These are phyloP conservation scores for Trichoderma simmonsii DNA, from an alignment of 2,329 filamentous ascomycete species.

Conservation along the genomic window DNA sequence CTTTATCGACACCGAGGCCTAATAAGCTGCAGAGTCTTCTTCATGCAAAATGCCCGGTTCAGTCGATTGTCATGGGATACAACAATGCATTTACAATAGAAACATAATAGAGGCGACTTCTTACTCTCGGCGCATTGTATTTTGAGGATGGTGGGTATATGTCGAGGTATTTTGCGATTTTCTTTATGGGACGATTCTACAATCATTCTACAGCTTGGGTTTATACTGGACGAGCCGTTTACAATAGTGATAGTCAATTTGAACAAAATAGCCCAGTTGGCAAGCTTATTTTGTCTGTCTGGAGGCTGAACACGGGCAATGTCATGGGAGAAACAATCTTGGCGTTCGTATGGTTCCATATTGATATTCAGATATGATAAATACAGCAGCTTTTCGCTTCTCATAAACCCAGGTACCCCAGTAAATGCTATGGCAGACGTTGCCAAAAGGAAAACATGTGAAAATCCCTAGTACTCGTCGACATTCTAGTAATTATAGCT, in stretches of 20 bases:
- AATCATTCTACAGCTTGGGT: constrained; percentile 10
- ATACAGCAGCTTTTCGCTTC: constrained; percentile 5
- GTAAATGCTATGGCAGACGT: background rate
- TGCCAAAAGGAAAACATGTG: background rate
- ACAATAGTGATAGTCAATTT: constrained; percentile 2
- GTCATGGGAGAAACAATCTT: constrained; percentile 6
- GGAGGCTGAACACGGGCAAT: background rate
- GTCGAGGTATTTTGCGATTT: background rate
- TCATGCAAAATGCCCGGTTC: background rate
- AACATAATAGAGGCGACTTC: background rate
- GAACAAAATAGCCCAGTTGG: constrained; percentile 3
- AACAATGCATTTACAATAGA: background rate
- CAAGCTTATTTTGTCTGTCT: background rate
- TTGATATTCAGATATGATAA: constrained; percentile 14
- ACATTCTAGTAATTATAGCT: constrained; percentile 43
- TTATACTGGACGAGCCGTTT: background rate
- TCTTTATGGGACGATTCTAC: constrained; percentile 9
- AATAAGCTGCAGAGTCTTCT: background rate
- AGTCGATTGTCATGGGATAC: background rate
- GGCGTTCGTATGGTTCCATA: constrained; percentile 5
- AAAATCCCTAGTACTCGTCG: background rate
- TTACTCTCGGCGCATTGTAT: background rate
- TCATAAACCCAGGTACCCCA: background rate
- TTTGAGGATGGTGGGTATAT: background rate
- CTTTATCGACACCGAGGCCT: background rate